A percentile compares a stretch with the other conserved stretches of the same genome.
Conservation (phyloP, 495 filamentous ascomycete genomes). For the Clavariopsis aquatica region DNA sequence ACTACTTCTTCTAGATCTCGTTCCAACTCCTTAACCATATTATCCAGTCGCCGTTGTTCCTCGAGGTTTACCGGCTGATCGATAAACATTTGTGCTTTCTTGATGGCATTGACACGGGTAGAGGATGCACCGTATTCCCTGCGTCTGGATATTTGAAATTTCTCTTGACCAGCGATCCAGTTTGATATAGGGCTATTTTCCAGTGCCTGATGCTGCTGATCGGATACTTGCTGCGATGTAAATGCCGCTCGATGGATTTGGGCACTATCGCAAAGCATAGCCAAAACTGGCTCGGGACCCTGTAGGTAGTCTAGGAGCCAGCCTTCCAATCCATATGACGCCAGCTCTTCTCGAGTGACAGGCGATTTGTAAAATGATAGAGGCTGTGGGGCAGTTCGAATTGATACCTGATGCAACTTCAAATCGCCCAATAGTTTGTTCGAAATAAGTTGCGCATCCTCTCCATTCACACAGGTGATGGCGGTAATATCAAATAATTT, state of each 20-base stretch:
- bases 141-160: conserved; percentile 62
- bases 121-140: conserved; percentile 74
- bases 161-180: conserved; percentile 64
- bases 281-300: conserved; percentile 81
- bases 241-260: conserved; percentile 68
- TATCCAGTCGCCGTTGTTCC: conserved; percentile 54
- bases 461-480: conserved; percentile 72
- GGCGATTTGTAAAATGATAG: conserved; percentile 57
- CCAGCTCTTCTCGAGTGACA: conserved; percentile 57
- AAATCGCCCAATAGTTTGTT: conserved; percentile 55
- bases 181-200: conserved; percentile 53
- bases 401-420: conserved; percentile 64
- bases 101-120: conserved; percentile 59
- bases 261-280: conserved; percentile 76
- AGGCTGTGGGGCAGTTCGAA: conserved; percentile 57
- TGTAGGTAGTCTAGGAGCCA: conserved; percentile 75
- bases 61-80: conserved; percentile 69
- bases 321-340: conserved; percentile 68
- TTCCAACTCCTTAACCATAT: conserved; percentile 3
- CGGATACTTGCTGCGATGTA: conserved; percentile 59
- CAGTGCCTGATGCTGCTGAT: conserved; percentile 63
- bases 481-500: conserved; percentile 62
- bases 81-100: conserved; percentile 66
- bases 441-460: conserved; percentile 72
- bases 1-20: neutral